Evolutionary conservation across 805 yeast genomes (phyloP), one percentile per base, ranked within the genome.

Genomic region (Ogataea angusta): DNA sequence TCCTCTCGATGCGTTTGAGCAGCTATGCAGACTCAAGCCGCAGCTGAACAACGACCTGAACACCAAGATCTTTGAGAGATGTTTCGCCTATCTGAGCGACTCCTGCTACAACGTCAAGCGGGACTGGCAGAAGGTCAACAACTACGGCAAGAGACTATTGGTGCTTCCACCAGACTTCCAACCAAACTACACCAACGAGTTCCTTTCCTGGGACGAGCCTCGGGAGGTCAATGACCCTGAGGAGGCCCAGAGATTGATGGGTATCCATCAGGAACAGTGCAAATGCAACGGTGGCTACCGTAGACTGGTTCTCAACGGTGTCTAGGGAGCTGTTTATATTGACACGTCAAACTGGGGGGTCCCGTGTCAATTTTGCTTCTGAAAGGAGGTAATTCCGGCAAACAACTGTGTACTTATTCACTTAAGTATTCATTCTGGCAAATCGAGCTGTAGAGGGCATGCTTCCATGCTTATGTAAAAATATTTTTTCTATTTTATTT

Each of bases 41-140:
- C 67, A 63, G 37, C 62, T 75, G 70, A 57, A 62, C 47, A 54
- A 62, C 34, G 63, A 53, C 17, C 62, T 72, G 56, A 65, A 66
- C 54, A 57, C 51, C 43, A 73, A 72, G 56, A 70, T 66, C 59
- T 75, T 68, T 55, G 72, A 71, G 53, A 68, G 80, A 60, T 72
- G 77, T 44, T 75, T 64, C 57, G 80, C 80, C 22, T 75, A 75
- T 63, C 68, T 75, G 57, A 72, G 78, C 13, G 73, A 62, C 14
- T 70, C 76, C 13, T 63, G 73, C 48, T 72, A 64, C 62, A 75
- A 75, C 47, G 80, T 74, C 32, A 72, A 71, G 53, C 68, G 80
- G 48, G 80, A 75, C 59, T 75, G 80, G 80, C 65, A 58, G 37
- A 75, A 75, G 62, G 80, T 75, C 44, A 75, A 75, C 34, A 69